Percentiles rank a stretch among this genome's conserved stretches.
These are phyloP conservation scores for Blastomyces percursus DNA, from an alignment of 2,329 filamentous ascomycete genomes.

Conservation along the genomic window DNA sequence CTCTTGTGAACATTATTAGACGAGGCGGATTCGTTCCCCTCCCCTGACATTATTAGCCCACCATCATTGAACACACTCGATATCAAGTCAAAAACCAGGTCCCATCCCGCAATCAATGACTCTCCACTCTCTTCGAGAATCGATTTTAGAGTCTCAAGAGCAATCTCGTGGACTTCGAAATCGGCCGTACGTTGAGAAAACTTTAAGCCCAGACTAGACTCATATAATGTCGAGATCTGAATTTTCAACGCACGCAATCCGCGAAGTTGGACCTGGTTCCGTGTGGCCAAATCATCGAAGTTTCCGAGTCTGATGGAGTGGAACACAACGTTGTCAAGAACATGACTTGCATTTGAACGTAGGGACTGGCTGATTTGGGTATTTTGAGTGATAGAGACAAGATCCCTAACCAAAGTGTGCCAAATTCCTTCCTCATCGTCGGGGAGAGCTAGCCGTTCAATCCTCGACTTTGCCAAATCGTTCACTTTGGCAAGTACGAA, in stretches of 20 bases:
- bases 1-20: constrained; percentile 2
- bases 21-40: constrained; percentile 17
- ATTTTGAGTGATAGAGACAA: constrained; percentile 39
- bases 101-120: constrained; percentile 71
- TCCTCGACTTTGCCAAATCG: constrained; percentile 62
- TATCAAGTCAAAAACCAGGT: constrained; percentile 73
- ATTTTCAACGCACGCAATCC: constrained; percentile 56
- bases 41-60: constrained; percentile 25
- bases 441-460: constrained; percentile 60
- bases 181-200: constrained; percentile 54
- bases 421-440: constrained; percentile 63
- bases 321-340: constrained; percentile 40
- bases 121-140: constrained; percentile 86
- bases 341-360: constrained; percentile 48
- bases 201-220: constrained; percentile 42
- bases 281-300: constrained; percentile 34
- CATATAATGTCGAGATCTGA: constrained; percentile 50
- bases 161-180: constrained; percentile 66
- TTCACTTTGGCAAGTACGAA: constrained; percentile 61
- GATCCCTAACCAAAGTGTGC: constrained; percentile 50
- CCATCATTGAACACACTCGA: constrained; percentile 60
- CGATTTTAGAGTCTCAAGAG: constrained; percentile 67
- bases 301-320: constrained; percentile 34
- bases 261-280: constrained; percentile 57
- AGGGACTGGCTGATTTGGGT: constrained; percentile 28